phyloP scores from a whole-genome alignment of 208 protist genomes.

The Leishmania arabica region DNA sequence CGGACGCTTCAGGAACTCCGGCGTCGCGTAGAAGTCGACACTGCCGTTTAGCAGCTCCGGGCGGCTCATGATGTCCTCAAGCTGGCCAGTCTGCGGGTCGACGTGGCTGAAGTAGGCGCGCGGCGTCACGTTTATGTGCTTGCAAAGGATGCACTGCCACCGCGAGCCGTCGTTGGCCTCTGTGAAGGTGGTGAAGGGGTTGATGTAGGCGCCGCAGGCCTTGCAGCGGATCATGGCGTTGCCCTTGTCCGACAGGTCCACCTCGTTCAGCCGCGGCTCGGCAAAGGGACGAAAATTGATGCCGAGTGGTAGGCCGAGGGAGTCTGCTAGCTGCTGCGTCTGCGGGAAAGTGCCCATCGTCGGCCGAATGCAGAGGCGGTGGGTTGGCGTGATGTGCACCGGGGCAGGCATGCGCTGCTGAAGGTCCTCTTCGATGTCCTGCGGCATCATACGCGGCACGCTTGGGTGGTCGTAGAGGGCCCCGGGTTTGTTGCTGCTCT shows the following conservation, averaged over 20 bases:
- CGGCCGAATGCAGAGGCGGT: slow-evolving; percentile 53
- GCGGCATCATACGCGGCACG: slow-evolving; percentile 71
- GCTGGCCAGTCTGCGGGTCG: slow-evolving; percentile 82
- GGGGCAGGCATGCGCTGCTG: slow-evolving; percentile 30
- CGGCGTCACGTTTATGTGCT: slow-evolving; percentile 90
- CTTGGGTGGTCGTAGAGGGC: slow-evolving; percentile 56
- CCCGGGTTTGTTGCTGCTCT: slow-evolving; percentile 22
- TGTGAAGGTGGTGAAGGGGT: slow-evolving; percentile 96
- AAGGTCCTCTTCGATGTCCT: slow-evolving; percentile 68
- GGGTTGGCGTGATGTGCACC: slow-evolving; percentile 52
- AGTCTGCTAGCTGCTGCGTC: slow-evolving; percentile 57
- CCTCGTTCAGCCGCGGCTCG: slow-evolving; percentile 55
- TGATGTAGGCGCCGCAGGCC: slow-evolving; percentile 96
- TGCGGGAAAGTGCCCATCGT: slow-evolving; percentile 68
- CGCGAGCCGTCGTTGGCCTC: slow-evolving; percentile 77
- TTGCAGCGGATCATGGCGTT: slow-evolving; percentile 82
- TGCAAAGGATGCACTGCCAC: slow-evolving; percentile 97
- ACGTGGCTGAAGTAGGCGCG: slow-evolving; percentile 67
- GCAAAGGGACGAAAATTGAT: slow-evolving; percentile 81
- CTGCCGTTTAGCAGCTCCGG: slow-evolving; percentile 91
- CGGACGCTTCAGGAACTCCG: slow-evolving; percentile 94
- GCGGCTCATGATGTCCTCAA: slow-evolving; percentile 74
- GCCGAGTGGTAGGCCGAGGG: slow-evolving; percentile 70
- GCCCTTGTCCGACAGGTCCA: slow-evolving; percentile 66
- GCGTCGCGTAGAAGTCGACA: slow-evolving; percentile 95